phyloP scores from a whole-genome alignment of 495 filamentous ascomycete genomes.

The Aspergillus bridgeri region DNA sequence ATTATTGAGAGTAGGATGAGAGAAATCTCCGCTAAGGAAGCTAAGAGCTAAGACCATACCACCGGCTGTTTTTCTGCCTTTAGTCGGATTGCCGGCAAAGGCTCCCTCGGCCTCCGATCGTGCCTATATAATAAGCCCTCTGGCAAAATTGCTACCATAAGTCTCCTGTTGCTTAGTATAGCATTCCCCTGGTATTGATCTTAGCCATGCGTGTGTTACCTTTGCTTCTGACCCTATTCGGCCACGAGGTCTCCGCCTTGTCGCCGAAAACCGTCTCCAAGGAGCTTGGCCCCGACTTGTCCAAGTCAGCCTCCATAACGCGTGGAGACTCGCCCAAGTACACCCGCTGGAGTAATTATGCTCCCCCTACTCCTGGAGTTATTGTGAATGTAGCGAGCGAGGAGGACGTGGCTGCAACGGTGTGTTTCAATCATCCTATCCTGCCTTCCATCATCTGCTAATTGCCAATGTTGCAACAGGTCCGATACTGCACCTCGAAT shows the following conservation, averaged over 20 bases:
- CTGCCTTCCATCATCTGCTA: background rate
- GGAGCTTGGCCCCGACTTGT: background rate
- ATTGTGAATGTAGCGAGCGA: constrained; percentile 1
- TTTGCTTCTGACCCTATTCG: background rate
- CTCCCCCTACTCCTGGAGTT: background rate
- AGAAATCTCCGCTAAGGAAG: background rate
- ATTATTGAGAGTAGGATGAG: too few relatives aligned
- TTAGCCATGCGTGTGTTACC: background rate
- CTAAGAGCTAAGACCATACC: background rate
- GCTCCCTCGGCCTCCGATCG: background rate
- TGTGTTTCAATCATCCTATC: background rate
- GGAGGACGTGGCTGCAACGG: constrained; percentile 2
- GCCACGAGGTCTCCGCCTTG: background rate
- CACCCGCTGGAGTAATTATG: background rate
- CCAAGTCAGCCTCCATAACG: background rate
- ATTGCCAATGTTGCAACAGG: background rate
- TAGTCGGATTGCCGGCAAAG: too few relatives aligned
- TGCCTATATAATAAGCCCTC: background rate
- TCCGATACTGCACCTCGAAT: constrained; percentile 2
- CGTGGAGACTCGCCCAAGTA: background rate
- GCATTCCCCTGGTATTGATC: background rate
- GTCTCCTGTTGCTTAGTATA: background rate
- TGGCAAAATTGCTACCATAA: background rate
- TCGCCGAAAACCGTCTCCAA: background rate
- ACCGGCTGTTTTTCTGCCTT: too few relatives aligned